Evolutionary conservation across 2,329 filamentous ascomycete genomes (phyloP), one percentile per base, ranked within the genome.

Genomic region (Chrysoporthe cubensis): DNA sequence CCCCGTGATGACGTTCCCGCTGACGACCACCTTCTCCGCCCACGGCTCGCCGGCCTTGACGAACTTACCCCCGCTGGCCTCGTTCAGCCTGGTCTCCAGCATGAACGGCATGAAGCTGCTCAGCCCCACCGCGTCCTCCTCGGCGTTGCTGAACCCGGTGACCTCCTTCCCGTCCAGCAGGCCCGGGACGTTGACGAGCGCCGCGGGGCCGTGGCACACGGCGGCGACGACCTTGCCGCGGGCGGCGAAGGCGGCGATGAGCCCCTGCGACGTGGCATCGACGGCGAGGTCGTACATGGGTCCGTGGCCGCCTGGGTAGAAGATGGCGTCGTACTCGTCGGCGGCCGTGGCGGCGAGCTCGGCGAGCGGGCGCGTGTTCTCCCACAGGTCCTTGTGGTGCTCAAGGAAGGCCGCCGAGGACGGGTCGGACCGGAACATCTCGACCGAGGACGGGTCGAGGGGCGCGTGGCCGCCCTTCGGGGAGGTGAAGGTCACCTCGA

Each of bases 161-260:
- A 88, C 86, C 58, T 82, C 78, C 74, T 83, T 84, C 57, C 85
- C 88, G 62, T 82, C 78, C 50, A 91, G 76, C 11, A 91, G 78
- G 62, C 82, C 81, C 70, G 81, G 85, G 46, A 86, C 89, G 71
- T 89, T 84, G 61, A 84, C 81, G 18, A 92, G 80, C 14, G 85
- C 90, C 3, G 85, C 86, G 2, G 90, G 88, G 6, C 88, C 90
- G 78, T 92, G 90, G 81, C 90, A 92, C 58, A 92, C 88, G 3
- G 90, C 87, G 0, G 87, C 80, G 16, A 92, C 84, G 65, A 88
- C 81, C 81, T 91, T 91, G 70, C 84, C 85, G 3, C 83, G 82
- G 50, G 80, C 79, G 73, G 83, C 85, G 76, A 92, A 91, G 76
- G 91, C 87, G 69, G 81, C 79, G 73, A 90, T 87, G 46, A 92